Base-by-base conservation (phyloP, 2,329 filamentous ascomycete species). In the Phialemonium atrogriseum region DNA sequence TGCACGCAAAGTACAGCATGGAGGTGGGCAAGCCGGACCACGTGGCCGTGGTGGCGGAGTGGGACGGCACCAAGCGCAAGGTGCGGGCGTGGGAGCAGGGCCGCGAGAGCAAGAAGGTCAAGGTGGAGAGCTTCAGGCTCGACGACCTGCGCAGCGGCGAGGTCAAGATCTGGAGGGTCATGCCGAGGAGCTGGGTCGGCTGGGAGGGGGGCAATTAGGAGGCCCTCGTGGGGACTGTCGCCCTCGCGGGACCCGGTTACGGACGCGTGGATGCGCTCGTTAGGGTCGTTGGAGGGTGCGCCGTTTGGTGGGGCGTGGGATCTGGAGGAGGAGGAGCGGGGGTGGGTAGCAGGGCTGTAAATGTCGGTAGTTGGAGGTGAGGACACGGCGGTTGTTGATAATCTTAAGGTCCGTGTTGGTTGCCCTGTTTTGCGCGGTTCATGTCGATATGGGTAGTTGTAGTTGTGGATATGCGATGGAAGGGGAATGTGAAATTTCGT, bases 21-120 rank as follows among this genome's bases (percentile, higher is more conserved):
- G 91, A 98, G 45, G 84, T 95, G 1, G 88, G 87, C 42, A 91
- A 85, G 53, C 76, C 75, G 4, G 85, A 89, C 41, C 91, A 98
- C 49, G 89, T 96, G 0, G 91, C 75, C 3, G 65, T 98, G 3
- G 89, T 98, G 4, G 75, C 86, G 8, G 91, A 98, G 55, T 98
- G 91, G 91, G 91, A 98, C 55, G 91, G 91, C 4, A 94, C 86
- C 24, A 94, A 95, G 73, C 94, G 94, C 71, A 95, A 96, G 69
- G 81, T 98, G 16, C 68, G 88, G 17, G 88, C 81, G 2, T 96
- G 86, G 84, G 91, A 96, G 57, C 91, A 98, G 54, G 89, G 89
- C 0, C 68, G 89, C 10, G 89, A 96, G 64, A 88, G 78, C 55
- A 89, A 83, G 58, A 96, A 95, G 66, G 80, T 93, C 33, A 91